Percentiles rank a stretch among this genome's conserved stretches.
phyloP scores from a whole-genome alignment of 202 grass and related monocot genomes.

The Digitaria exilis region DNA sequence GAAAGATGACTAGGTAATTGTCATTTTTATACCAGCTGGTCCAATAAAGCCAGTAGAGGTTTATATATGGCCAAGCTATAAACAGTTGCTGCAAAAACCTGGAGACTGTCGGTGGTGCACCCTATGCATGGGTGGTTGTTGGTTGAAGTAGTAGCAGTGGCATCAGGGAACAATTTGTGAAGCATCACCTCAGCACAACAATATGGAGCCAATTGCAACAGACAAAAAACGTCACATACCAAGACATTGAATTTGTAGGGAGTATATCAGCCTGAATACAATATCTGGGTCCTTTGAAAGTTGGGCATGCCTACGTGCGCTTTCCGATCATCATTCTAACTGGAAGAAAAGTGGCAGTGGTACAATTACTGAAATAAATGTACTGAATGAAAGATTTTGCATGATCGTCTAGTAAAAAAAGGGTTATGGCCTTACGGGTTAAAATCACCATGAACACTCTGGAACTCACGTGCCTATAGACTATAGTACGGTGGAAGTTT shows the following conservation, averaged over 20 bases:
- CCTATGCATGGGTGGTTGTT: conserved; percentile 33
- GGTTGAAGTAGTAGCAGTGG: conserved; percentile 25
- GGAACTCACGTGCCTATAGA: not conserved
- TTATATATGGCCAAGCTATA: not conserved
- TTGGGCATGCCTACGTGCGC: not conserved
- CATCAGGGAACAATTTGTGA: conserved; percentile 5
- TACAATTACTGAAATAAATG: not conserved
- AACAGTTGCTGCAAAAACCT: not conserved
- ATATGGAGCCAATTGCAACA: conserved; percentile 21
- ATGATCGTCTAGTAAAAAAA: not conserved
- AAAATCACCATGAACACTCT: not conserved
- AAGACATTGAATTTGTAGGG: not conserved
- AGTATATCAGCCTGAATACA: not conserved
- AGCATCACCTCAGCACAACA: conserved; percentile 24
- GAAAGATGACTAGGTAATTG: not conserved
- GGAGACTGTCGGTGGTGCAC: conserved; percentile 44
- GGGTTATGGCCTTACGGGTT: not conserved
- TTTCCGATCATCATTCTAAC: not conserved
- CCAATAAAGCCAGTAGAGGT: not conserved
- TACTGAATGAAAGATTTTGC: not conserved
- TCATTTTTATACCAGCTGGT: not conserved
- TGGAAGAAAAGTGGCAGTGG: not conserved
- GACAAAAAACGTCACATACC: conserved; percentile 18
- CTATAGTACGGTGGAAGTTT: not conserved
- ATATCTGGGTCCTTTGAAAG: not conserved